Base-by-base conservation (phyloP, 192 early-diverging fungal genomes). In the Neocallimastix lanati region DNA sequence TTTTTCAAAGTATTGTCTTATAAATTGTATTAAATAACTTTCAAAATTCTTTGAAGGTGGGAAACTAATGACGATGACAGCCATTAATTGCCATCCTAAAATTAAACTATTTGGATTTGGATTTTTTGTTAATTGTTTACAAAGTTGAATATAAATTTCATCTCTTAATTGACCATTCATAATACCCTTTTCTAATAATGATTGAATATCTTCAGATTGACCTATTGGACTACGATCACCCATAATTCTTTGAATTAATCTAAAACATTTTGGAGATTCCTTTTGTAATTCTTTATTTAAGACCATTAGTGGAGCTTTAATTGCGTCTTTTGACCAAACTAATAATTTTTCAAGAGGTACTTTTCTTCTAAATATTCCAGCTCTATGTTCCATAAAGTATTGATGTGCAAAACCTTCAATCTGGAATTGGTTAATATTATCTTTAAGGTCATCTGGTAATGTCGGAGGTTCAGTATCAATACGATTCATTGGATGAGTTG, bases 101-200 rank as follows among this genome's bases (percentile, higher is more conserved):
- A 88, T 87, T 28, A 90, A 87, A 37, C 92, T 90, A 76, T 92
- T 90, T 30, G 86, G 87, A 77, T 11, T 78, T 28, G 95, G 95
- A 78, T 96, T 95, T 27, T 91, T 84, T 11, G 89, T 91, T 40
- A 95, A 81, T 81, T 96, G 95, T 83, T 96, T 96, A 86, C 93
- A 94, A 28, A 97, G 83, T 87, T 97, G 96, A 58, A 96, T 94
- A 81, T 94, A 95, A 76, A 96, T 93, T 83, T 99, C 97, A 82
- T 99, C 97, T 35, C 96, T 88, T 82, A 99, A 84, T 36, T 89
- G 87, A 30, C 90, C 93, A 40, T 86, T 82, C n/a, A 86, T 83
- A 28, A 97, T 91, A 21, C 95, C 96, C 28, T 85, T 86, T 82
- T 93, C 91, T 58, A 95, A 85, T 33, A 99, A 83, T 82, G 87